Base-by-base conservation (phyloP, 805 yeast genomes). In the Debaryomyces tyrocola region DNA sequence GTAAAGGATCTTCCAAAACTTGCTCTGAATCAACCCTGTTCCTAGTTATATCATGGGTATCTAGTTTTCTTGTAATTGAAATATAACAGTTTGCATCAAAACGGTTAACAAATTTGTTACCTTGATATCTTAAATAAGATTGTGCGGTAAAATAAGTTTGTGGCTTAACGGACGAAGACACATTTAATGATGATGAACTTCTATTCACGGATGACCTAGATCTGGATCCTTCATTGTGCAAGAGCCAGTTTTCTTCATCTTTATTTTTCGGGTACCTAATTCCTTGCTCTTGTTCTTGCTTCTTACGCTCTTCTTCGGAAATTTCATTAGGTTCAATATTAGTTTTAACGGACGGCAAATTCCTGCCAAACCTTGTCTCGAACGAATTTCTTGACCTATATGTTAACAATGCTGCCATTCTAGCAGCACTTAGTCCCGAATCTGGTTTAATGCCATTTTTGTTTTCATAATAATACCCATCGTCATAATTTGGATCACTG, bases 11-110 rank as follows among this genome's bases (percentile, higher is more conserved):
- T 33, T 54, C 57, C 15, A 35, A 14, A 4, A 49, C 60, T 38
- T 62, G 62, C n/a, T 73, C 74, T 18, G 64, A 57, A 34, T 70
- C 71, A 3, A 74, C 68, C 47, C 92, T 76, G 45, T 85, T 94
- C 48, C 99, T 77, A 0, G 96, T 83, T 41, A 94, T 82, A 63
- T 94, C 99, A 63, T 94, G 98, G 0, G 99, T 90, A 58, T 94
- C 99, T 29, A 94, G 70, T 65, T 94, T 94, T 59, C 98, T 78
- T 0, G 97, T 87, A 47, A 94, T 89, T 20, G 97, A 82, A 44
- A 94, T 90, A 67, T 94, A 94, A 69, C 98, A 94, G 63, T 94
- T 94, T 20, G 99, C 97, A 66, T 94, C 99, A 58, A 92, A 94
- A 57, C 99, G 74, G 37, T 80, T 75, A 40, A 91, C 83, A 63